phyloP scores from a whole-genome alignment of 805 yeast genomes.

The Candida berthetii region DNA sequence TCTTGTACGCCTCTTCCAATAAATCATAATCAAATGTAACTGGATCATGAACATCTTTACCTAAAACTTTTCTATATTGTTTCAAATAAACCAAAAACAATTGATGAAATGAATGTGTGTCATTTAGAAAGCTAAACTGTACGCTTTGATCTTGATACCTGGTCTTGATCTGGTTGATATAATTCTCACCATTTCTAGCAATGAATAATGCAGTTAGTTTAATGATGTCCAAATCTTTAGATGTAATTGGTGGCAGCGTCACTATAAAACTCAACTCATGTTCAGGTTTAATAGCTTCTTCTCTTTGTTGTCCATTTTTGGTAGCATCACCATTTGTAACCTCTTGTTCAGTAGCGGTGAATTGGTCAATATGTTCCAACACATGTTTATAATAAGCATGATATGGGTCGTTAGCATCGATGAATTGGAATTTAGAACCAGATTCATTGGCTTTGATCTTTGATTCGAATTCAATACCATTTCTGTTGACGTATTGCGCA shows the following conservation, averaged over 20 bases:
- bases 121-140: conserved; percentile 64
- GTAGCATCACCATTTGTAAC: no score
- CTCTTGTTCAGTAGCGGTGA: conserved; percentile 7
- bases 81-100: conserved; percentile 42
- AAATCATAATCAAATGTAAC: conserved; percentile 28
- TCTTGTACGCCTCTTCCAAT: conserved; percentile 37
- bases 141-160: conserved; percentile 28
- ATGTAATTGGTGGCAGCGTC: conserved; percentile 36
- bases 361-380: conserved; percentile 25
- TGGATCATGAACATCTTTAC: conserved; percentile 5
- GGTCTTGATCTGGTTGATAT: conserved; percentile 33
- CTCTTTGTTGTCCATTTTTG: conserved; percentile 6
- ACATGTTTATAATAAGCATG: conserved; percentile 51
- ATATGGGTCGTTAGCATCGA: conserved; percentile 47
- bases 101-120: conserved; percentile 52
- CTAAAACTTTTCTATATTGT: conserved; percentile 42
- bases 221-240: conserved; percentile 60
- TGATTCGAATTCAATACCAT: conserved; percentile 62
- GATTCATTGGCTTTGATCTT: conserved; percentile 43
- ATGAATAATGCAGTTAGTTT: conserved; percentile 67
- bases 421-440: conserved; percentile 56
- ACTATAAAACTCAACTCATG: conserved; percentile 8
- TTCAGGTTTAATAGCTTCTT: conserved; percentile 2
- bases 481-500: conserved; percentile 59
- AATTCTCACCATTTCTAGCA: conserved; percentile 50